phyloP scores from a whole-genome alignment of 805 yeast genomes.

The Clavispora carvajalis region DNA sequence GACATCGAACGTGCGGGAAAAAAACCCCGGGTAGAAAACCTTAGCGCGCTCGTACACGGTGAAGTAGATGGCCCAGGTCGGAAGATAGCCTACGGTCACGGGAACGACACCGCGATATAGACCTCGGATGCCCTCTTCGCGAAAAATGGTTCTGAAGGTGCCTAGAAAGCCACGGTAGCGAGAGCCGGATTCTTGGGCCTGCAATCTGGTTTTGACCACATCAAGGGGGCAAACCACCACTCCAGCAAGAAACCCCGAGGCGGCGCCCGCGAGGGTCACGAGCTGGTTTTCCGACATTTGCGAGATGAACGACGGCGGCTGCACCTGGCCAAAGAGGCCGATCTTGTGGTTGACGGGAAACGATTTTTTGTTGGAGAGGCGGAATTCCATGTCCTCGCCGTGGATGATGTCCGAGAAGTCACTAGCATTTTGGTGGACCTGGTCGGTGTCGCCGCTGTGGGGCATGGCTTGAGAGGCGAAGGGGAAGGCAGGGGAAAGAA shows the following conservation, averaged over 20 bases:
- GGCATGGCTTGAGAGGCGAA: neutral
- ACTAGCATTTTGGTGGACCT: neutral
- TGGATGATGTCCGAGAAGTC: conserved; percentile 35
- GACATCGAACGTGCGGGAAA: conserved; percentile 22
- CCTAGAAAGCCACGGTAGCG: conserved; percentile 56
- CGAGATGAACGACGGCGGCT: conserved; percentile 18
- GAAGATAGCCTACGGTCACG: conserved; percentile 89
- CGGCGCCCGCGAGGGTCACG: conserved; percentile 82
- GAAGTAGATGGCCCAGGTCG: conserved; percentile 97
- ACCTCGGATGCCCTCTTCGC: conserved; percentile 79
- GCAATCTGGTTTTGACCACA: conserved; percentile 90
- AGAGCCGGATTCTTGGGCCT: conserved; percentile 70
- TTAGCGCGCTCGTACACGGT: conserved; percentile 82
- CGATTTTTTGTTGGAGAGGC: conserved; percentile 15
- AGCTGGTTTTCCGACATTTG: conserved; percentile 45
- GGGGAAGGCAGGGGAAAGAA: neutral
- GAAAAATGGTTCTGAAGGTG: conserved; percentile 59
- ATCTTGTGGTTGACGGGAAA: conserved; percentile 21
- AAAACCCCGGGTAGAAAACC: conserved; percentile 41
- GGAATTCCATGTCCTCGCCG: conserved; percentile 35
- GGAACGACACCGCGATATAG: conserved; percentile 89
- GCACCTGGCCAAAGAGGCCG: conserved; percentile 13
- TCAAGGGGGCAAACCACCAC: conserved; percentile 90
- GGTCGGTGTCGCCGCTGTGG: neutral
- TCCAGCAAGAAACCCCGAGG: conserved; percentile 91